Evolutionary conservation across 73 alveolate species (phyloP).

Genomic region (Durusdinium trenchii): DNA sequence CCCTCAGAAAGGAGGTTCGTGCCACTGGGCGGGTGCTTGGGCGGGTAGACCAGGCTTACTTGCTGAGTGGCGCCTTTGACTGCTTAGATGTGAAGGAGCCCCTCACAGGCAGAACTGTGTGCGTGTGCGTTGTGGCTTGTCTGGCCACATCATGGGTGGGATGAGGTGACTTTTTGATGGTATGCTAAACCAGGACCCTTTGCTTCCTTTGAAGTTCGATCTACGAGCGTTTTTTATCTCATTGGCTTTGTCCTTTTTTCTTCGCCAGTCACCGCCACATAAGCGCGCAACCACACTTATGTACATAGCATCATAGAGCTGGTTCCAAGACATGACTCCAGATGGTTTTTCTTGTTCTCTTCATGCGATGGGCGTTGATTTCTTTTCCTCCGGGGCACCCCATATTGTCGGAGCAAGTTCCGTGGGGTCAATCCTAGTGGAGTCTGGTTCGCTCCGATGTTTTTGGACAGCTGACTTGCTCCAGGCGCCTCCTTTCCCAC

Average conservation of each 20-base stretch:
- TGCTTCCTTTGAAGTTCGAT: neutral
- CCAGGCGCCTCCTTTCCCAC: slow-evolving; percentile 43
- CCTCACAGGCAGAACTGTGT: slow-evolving; percentile 20
- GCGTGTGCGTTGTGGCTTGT: neutral
- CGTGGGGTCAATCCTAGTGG: neutral
- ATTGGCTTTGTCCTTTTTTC: no score
- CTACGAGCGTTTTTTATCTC: neutral
- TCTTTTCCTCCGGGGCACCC: no score
- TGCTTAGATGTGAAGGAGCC: slow-evolving; percentile 55
- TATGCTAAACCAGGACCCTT: no score
- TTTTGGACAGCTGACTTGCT: neutral
- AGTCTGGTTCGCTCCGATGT: neutral
- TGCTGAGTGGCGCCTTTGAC: slow-evolving; percentile 49
- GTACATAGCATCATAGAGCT: no score
- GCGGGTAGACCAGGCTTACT: slow-evolving; percentile 34
- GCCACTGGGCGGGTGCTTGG: no score
- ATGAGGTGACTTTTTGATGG: neutral
- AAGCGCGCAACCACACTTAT: no score
- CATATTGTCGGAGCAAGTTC: no score
- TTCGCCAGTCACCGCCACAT: no score
- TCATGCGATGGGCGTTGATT: no score
- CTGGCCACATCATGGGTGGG: neutral
- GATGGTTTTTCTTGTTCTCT: no score
- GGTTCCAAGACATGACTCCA: no score
- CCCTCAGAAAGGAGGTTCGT: no score